phyloP scores from a whole-genome alignment of 2,329 filamentous ascomycete species.

The Fusarium coffeatum region DNA sequence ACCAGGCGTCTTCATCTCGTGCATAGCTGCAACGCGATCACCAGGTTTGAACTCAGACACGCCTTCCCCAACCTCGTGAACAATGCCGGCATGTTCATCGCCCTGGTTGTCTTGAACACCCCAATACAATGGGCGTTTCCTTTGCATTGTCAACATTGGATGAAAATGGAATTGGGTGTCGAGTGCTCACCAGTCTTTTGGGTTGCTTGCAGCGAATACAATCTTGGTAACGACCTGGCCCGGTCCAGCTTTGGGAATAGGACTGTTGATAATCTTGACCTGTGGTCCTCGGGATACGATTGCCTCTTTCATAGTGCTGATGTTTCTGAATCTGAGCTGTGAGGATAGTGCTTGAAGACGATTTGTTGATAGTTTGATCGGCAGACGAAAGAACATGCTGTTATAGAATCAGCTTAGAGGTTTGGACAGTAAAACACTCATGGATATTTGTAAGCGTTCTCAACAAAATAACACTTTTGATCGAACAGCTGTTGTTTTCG shows the following conservation, averaged over 20 bases:
- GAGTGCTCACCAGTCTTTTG: conserved; percentile 23
- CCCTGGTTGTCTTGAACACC: conserved; percentile 24
- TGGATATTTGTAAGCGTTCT: no score
- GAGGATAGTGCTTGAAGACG: conserved; percentile 4
- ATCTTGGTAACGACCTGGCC: conserved; percentile 26
- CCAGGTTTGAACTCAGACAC: conserved; percentile 26
- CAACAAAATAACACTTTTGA: no score
- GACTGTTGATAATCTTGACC: conserved; percentile 17
- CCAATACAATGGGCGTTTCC: conserved; percentile 34
- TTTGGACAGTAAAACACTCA: neutral
- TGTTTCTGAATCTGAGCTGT: conserved; percentile 5
- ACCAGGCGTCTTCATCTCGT: conserved; percentile 23
- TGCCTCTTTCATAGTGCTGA: conserved; percentile 27
- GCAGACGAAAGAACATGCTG: conserved; percentile 10
- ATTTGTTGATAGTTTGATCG: neutral
- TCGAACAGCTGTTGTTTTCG: no score
- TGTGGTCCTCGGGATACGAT: conserved; percentile 17
- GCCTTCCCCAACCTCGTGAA: conserved; percentile 12
- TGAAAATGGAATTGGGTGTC: rapidly evolving
- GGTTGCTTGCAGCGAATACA: conserved; percentile 18
- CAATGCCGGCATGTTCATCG: conserved; percentile 22
- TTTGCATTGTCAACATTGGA: rapidly evolving
- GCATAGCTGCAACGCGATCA: conserved; percentile 33
- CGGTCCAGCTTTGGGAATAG: conserved; percentile 8
- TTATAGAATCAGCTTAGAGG: neutral